Evolutionary conservation across 2,329 filamentous ascomycete species (phyloP).

Genomic region (Cercospora sp.): DNA sequence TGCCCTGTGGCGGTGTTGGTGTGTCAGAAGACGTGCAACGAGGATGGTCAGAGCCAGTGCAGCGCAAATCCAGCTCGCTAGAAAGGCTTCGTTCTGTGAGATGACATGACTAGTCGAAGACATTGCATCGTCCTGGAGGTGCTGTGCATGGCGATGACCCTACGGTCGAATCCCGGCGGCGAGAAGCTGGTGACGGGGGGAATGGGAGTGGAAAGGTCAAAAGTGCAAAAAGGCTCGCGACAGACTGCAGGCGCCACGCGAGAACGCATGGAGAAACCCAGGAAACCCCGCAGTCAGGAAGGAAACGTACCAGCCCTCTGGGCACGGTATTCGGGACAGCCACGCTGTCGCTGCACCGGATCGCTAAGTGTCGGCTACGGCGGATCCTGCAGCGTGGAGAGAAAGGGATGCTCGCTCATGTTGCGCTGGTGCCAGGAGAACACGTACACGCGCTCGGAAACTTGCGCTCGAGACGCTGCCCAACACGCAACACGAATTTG

Average conservation of each 20-base stretch:
- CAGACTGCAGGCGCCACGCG: not conserved
- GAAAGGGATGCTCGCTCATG: not conserved
- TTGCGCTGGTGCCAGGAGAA: not conserved
- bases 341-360: not conserved
- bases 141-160: not conserved
- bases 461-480: not conserved
- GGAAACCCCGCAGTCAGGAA: not conserved
- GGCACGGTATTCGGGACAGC: not conserved
- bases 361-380: not conserved
- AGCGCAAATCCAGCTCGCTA: slow-evolving; percentile 24
- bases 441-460: not conserved
- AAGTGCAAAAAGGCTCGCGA: not conserved
- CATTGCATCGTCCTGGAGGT: slow-evolving; percentile 4
- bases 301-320: not conserved
- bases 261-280: not conserved
- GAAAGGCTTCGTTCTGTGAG: slow-evolving; percentile 7
- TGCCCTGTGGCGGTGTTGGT: slow-evolving; percentile 7
- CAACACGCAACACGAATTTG: not conserved
- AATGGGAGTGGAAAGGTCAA: not conserved
- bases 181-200: not conserved
- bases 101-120: slow-evolving; percentile 6
- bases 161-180: not conserved
- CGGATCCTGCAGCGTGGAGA: not conserved
- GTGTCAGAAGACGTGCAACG: slow-evolving; percentile 11
- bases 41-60: slow-evolving; percentile 19